Evolutionary conservation across 1,284 basidiomycete genomes (phyloP).

Genomic region (Phellinidium pouzarii): DNA sequence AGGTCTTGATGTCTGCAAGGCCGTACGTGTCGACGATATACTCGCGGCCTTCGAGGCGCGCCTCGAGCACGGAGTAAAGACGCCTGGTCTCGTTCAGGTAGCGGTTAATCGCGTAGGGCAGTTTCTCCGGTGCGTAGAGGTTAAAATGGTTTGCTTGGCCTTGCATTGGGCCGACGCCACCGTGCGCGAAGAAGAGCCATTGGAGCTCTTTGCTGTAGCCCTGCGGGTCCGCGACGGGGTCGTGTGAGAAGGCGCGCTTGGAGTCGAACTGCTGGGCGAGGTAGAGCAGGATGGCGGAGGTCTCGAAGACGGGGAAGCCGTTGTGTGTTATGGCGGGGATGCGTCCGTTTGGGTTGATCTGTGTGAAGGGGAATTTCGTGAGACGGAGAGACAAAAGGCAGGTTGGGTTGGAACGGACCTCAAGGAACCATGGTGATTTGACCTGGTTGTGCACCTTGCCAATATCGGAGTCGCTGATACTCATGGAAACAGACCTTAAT

Average conservation of each 20-base stretch:
- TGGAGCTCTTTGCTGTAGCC: slow-evolving; percentile 54
- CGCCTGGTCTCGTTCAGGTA: slow-evolving; percentile 75
- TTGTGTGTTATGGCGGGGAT: slow-evolving; percentile 44
- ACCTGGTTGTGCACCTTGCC: slow-evolving; percentile 13
- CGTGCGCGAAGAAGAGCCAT: slow-evolving; percentile 78
- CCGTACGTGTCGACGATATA: slow-evolving; percentile 70
- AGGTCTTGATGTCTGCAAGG: slow-evolving; percentile 59
- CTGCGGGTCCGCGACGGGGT: slow-evolving; percentile 30
- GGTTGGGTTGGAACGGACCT: slow-evolving; percentile 3
- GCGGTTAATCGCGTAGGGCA: slow-evolving; percentile 27
- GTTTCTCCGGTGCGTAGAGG: slow-evolving; percentile 49
- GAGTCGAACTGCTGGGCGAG: slow-evolving; percentile 43
- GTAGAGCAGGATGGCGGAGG: slow-evolving; percentile 48
- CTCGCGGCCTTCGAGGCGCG: slow-evolving; percentile 54
- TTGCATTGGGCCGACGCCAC: slow-evolving; percentile 71
- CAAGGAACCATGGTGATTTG: slow-evolving; percentile 8
- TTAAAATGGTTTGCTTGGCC: slow-evolving; percentile 65
- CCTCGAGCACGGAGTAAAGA: slow-evolving; percentile 71
- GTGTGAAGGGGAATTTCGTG: background rate
- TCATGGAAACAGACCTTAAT: slow-evolving; percentile 2
- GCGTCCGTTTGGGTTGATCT: slow-evolving; percentile 57
- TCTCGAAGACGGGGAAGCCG: slow-evolving; percentile 49
- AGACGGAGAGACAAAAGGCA: background rate
- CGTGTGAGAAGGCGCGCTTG: slow-evolving; percentile 44
- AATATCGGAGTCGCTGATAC: slow-evolving; percentile 10